A percentile compares a stretch with the other conserved stretches of the same genome.
phyloP scores from a whole-genome alignment of 768 basidiomycete genomes.

The Mycena metata region DNA sequence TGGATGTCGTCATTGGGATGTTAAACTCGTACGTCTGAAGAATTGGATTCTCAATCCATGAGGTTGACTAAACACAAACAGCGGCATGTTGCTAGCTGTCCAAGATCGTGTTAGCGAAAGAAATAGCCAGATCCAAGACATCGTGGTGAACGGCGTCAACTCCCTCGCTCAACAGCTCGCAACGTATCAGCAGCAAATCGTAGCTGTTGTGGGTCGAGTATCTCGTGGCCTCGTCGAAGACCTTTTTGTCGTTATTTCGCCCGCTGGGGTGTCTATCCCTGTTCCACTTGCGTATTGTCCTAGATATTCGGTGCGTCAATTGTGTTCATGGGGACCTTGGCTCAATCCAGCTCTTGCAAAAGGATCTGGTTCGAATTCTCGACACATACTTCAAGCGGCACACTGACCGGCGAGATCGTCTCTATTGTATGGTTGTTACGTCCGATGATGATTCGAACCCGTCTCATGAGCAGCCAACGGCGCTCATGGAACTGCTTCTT shows the following conservation, averaged over 20 bases:
- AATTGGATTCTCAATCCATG: no score
- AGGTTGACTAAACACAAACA: no score
- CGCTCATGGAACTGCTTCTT: no score
- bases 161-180: conserved; percentile 4
- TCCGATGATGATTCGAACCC: no score
- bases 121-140: neutral
- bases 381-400: neutral
- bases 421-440: no score
- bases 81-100: neutral
- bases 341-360: neutral
- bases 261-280: neutral
- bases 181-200: neutral
- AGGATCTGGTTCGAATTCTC: neutral
- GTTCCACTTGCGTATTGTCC: neutral
- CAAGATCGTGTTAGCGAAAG: neutral
- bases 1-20: neutral
- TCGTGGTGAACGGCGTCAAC: neutral
- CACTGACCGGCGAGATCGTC: neutral
- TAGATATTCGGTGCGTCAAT: neutral
- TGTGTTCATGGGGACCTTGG: no score
- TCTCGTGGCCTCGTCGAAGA: neutral
- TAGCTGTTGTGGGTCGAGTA: neutral
- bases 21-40: no score
- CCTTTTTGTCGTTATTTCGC: conserved; percentile 6
- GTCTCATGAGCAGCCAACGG: no score